A percentile compares a stretch with the other conserved stretches of the same genome.
These are phyloP conservation scores for Boechera stricta DNA, from an alignment of 345 rosid species.

Conservation along the genomic window DNA sequence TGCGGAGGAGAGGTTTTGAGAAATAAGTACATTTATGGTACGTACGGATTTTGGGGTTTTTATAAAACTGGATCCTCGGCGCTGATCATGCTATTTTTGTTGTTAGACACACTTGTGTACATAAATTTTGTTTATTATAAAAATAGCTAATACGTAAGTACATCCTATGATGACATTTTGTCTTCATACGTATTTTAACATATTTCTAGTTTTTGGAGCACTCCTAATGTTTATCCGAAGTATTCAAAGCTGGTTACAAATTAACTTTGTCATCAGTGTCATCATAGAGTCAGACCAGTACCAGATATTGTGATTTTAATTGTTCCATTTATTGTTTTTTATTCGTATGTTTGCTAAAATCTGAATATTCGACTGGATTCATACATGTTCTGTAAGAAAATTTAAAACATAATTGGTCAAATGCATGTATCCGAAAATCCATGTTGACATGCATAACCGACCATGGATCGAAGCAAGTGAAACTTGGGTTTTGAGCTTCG, in stretches of 20 bases:
- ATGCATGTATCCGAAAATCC: neutral
- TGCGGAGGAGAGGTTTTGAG: neutral
- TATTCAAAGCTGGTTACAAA: neutral
- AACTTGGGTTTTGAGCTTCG: neutral
- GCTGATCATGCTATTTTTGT: slow-evolving; percentile 34
- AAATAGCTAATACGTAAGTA: neutral
- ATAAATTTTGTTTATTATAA: neutral
- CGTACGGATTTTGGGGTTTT: slow-evolving; percentile 27
- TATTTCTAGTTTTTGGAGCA: neutral
- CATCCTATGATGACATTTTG: neutral
- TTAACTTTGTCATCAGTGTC: neutral
- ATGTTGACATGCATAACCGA: neutral
- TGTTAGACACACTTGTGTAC: slow-evolving; percentile 21
- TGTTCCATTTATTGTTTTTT: neutral
- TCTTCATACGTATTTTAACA: slow-evolving; percentile 9
- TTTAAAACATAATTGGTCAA: neutral
- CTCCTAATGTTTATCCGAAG: neutral
- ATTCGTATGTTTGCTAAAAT: too few relatives aligned
- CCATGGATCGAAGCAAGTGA: neutral
- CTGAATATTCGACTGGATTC: too few relatives aligned
- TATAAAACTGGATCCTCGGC: slow-evolving; percentile 22
- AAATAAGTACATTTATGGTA: slow-evolving; percentile 1
- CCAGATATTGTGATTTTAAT: neutral
- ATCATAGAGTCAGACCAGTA: neutral
- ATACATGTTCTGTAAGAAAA: too few relatives aligned